Conservation (phyloP, 768 basidiomycete species). For the Leccinum fibrillosum region DNA sequence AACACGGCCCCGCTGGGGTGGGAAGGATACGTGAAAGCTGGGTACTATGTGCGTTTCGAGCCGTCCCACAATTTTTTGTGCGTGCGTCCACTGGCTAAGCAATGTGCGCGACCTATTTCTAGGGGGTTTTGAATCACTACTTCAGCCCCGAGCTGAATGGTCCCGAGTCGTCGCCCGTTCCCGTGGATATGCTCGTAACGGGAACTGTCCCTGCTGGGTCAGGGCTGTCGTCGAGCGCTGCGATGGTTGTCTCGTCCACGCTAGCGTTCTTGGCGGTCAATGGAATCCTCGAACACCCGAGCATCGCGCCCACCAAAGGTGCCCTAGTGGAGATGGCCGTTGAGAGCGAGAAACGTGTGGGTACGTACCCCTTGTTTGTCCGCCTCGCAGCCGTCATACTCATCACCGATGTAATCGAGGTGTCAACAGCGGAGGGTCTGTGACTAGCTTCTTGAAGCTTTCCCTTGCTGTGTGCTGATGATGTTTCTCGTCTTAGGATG, state of each 20-base stretch:
- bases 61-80: background rate
- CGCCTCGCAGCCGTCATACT: background rate
- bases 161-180: conserved; percentile 39
- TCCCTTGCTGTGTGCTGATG: conserved; percentile 2
- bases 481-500: conserved; percentile 49
- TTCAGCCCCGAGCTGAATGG: conserved; percentile 34
- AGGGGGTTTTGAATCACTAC: conserved; percentile 69
- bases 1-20: conserved; percentile 61
- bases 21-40: conserved; percentile 89
- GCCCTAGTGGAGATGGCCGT: conserved; percentile 76
- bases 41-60: conserved; percentile 60
- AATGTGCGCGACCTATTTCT: background rate
- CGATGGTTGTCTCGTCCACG: conserved; percentile 87
- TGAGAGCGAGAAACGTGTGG: conserved; percentile 82
- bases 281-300: conserved; percentile 44
- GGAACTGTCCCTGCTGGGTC: conserved; percentile 86
- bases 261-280: conserved; percentile 79
- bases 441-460: background rate
- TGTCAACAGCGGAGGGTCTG: conserved; percentile 77
- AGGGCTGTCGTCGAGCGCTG: conserved; percentile 84
- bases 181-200: conserved; percentile 72
- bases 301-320: conserved; percentile 46
- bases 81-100: background rate
- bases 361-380: conserved; percentile 29
- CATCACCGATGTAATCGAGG: conserved; percentile 30